Evolutionary conservation across 2,329 filamentous ascomycete genomes (phyloP).

Genomic region (Xylariaceae sp.): DNA sequence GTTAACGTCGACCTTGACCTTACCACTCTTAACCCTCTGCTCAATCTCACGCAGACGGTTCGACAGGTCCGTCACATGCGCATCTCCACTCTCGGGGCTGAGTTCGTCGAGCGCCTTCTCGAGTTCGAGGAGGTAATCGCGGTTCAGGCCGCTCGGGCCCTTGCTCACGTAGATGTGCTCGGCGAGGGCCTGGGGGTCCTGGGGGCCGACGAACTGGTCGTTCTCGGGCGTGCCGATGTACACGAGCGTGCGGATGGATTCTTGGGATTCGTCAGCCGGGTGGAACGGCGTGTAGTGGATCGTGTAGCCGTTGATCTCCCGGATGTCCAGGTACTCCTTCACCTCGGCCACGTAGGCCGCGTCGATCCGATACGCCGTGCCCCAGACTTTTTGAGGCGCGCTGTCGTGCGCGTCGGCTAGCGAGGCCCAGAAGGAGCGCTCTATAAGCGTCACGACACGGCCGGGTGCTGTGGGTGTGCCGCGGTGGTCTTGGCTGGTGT

Average conservation of each 20-base stretch:
- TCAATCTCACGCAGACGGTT: conserved; percentile 71
- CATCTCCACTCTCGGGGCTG: conserved; percentile 78
- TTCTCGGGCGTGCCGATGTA: conserved; percentile 96
- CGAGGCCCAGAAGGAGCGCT: conserved; percentile 80
- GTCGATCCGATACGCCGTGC: conserved; percentile 87
- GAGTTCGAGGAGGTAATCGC: conserved; percentile 84
- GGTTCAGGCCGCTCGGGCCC: conserved; percentile 88
- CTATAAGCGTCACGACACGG: conserved; percentile 91
- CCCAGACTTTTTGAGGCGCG: conserved; percentile 78
- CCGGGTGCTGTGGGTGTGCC: conserved; percentile 88
- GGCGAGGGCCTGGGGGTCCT: conserved; percentile 79
- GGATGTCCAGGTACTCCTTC: conserved; percentile 88
- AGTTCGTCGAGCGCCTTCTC: conserved; percentile 77
- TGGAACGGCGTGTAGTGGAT: conserved; percentile 91
- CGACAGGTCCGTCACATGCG: conserved; percentile 84
- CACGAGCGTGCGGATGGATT: conserved; percentile 67
- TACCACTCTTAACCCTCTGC: conserved; percentile 14
- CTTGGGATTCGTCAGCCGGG: conserved; percentile 50
- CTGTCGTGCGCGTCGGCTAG: conserved; percentile 71
- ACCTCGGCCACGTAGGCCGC: conserved; percentile 78
- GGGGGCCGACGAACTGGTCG: conserved; percentile 86
- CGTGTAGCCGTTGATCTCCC: conserved; percentile 96
- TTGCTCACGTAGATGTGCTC: conserved; percentile 77
- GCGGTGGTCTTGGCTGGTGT: conserved; percentile 84
- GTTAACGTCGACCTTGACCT: background rate